Evolutionary conservation across 2,329 filamentous ascomycete genomes (phyloP).

Genomic region (Diplodia scrobiculata): DNA sequence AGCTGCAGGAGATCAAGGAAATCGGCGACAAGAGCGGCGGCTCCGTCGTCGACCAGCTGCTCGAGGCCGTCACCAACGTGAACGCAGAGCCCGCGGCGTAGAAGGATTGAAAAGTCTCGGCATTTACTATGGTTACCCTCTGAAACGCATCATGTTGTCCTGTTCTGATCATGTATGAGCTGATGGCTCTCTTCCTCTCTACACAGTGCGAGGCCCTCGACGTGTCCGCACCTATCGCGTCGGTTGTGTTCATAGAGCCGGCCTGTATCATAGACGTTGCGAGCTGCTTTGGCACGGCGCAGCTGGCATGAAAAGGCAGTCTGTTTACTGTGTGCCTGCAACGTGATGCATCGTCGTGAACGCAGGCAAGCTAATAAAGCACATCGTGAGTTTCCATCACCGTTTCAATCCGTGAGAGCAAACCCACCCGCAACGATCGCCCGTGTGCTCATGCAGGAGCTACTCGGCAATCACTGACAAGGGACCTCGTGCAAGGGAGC

Average conservation of each 20-base stretch:
- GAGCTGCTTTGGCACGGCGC: conserved; percentile 12
- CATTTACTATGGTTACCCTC: conserved; percentile 17
- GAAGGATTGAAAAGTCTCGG: conserved; percentile 10
- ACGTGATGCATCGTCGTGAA: conserved; percentile 5
- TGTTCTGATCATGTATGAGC: conserved; percentile 18
- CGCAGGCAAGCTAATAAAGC: conserved; percentile 1
- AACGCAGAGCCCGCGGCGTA: conserved; percentile 67
- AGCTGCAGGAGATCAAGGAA: conserved; percentile 79
- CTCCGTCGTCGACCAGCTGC: conserved; percentile 78
- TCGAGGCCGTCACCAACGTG: conserved; percentile 82
- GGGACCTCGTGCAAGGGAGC: conserved; percentile 17
- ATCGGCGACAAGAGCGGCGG: conserved; percentile 77
- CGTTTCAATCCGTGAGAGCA: not conserved
- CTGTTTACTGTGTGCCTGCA: conserved; percentile 11
- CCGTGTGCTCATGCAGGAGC: not conserved
- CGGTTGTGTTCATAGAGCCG: conserved; percentile 23
- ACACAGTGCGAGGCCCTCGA: not conserved
- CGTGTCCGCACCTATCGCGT: conserved; percentile 1
- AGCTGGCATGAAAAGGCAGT: conserved; percentile 19
- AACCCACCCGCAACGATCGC: not conserved
- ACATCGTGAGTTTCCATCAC: not conserved
- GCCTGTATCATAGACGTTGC: conserved; percentile 26
- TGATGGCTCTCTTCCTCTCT: conserved; percentile 4
- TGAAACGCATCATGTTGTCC: conserved; percentile 27
- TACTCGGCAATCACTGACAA: not conserved